Percentiles rank a stretch among this genome's conserved stretches.
Evolutionary conservation across 148 eudicot genomes (phyloP).

Genomic region (Rhododendron griersonianum): DNA sequence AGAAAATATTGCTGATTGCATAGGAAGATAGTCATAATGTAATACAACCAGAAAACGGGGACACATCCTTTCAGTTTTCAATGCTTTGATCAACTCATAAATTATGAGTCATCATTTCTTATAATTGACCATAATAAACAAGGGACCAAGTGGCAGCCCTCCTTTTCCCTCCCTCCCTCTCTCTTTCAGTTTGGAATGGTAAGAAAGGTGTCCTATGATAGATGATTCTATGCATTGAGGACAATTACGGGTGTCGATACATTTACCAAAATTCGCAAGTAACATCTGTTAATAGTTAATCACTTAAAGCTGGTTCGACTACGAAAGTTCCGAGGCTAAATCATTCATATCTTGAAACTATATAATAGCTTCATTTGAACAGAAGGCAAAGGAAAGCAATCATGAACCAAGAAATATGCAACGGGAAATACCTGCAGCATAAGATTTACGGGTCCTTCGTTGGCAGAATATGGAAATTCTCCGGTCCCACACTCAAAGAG

Average conservation of each 20-base stretch:
- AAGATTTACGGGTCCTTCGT: slow-evolving; percentile 92
- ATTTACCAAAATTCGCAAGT: background rate
- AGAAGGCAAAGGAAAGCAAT: background rate
- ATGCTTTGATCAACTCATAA: background rate
- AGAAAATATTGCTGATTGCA: background rate
- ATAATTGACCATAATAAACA: background rate
- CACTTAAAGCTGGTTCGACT: background rate
- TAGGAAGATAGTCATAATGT: background rate
- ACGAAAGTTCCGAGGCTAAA: background rate
- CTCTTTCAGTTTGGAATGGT: background rate
- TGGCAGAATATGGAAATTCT: slow-evolving; percentile 76
- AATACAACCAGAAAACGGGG: background rate
- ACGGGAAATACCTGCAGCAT: slow-evolving; percentile 68
- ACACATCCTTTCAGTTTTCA: background rate
- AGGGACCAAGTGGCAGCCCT: background rate
- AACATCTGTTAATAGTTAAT: background rate
- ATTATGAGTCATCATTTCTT: slow-evolving; percentile 43
- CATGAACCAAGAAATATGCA: background rate
- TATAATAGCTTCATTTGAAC: background rate
- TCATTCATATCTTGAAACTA: background rate
- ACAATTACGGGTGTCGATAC: background rate
- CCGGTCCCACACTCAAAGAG: slow-evolving; percentile 94
- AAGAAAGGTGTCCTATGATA: background rate
- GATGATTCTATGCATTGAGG: background rate
- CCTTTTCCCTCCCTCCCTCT: background rate